Evolutionary conservation across 176 grass and related monocot genomes (phyloP).

Genomic region (Leersia perrieri): DNA sequence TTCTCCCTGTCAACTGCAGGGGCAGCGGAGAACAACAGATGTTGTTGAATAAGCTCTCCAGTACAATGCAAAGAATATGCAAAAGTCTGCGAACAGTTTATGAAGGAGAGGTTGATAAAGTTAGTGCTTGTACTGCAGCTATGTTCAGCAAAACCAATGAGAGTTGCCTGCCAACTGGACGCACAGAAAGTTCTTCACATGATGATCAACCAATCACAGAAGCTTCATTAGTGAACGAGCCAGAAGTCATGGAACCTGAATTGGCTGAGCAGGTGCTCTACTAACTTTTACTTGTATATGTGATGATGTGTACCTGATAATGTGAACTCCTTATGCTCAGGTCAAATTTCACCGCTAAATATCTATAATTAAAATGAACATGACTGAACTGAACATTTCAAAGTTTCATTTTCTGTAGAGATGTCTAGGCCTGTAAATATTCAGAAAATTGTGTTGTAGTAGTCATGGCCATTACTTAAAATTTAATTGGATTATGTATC

Average conservation of each 20-base stretch:
- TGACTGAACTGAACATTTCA: not conserved
- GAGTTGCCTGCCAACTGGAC: constrained; percentile 22
- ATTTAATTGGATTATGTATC: not conserved
- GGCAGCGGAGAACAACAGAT: constrained; percentile 84
- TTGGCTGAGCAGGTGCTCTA: constrained; percentile 41
- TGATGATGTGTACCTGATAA: not conserved
- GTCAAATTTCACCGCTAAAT: not conserved
- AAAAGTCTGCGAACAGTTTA: constrained; percentile 80
- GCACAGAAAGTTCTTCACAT: constrained; percentile 31
- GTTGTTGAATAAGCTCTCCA: constrained; percentile 87
- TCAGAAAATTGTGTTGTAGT: not conserved
- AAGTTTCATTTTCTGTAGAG: not conserved
- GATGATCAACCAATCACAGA: constrained; percentile 38
- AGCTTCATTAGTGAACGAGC: constrained; percentile 28
- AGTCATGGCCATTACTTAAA: not conserved
- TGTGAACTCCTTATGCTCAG: not conserved
- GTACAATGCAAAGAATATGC: constrained; percentile 91
- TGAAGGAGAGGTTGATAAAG: constrained; percentile 48
- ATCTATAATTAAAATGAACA: not conserved
- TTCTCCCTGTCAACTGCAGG: constrained; percentile 86
- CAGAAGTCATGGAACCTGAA: constrained; percentile 22
- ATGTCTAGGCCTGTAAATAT: not conserved
- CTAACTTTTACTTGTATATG: not conserved
- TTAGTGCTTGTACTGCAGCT: constrained; percentile 17
- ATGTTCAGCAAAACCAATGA: constrained; percentile 5